phyloP scores from a whole-genome alignment of 108 stramenopile species.

The Nitzschia putrida region DNA sequence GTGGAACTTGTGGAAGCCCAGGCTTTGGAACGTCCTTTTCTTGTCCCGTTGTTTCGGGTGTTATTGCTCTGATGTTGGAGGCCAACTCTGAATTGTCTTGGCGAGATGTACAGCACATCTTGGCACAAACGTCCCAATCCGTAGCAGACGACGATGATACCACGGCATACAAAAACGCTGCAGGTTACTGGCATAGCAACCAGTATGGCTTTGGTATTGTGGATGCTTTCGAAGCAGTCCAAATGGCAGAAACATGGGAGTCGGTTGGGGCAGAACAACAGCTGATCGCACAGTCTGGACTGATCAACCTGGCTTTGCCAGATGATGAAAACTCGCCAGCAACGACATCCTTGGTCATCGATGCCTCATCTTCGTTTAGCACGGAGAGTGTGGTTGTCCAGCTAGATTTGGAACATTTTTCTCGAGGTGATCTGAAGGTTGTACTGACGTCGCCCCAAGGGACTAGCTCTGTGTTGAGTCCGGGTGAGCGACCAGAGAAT shows the following conservation, averaged over 20 bases:
- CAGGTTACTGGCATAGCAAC: conserved; percentile 35
- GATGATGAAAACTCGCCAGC: background rate
- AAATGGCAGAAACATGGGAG: conserved; percentile 20
- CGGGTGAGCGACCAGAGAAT: conserved; percentile 34
- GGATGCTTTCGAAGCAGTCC: conserved; percentile 39
- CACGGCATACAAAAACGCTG: conserved; percentile 26
- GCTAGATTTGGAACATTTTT: conserved; percentile 33
- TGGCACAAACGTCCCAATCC: conserved; percentile 26
- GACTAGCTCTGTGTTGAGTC: conserved; percentile 31
- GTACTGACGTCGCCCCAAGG: conserved; percentile 35
- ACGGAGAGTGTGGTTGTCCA: conserved; percentile 39
- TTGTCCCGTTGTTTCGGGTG: conserved; percentile 43
- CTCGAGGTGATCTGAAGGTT: conserved; percentile 45
- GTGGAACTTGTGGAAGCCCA: conserved; percentile 12
- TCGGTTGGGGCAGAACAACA: conserved; percentile 15
- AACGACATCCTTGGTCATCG: background rate
- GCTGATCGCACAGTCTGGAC: conserved; percentile 3
- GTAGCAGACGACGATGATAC: conserved; percentile 12
- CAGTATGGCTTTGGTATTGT: conserved; percentile 54
- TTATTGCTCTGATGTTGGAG: conserved; percentile 47
- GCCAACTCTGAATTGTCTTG: conserved; percentile 48
- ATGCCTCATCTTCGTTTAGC: conserved; percentile 22
- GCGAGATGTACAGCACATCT: conserved; percentile 49
- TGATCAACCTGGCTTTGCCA: conserved; percentile 6
- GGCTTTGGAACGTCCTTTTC: conserved; percentile 44